Evolutionary conservation across 2,329 filamentous ascomycete genomes (phyloP), one percentile per base, ranked within the genome.

Genomic region (Ceratocystis huliohia): DNA sequence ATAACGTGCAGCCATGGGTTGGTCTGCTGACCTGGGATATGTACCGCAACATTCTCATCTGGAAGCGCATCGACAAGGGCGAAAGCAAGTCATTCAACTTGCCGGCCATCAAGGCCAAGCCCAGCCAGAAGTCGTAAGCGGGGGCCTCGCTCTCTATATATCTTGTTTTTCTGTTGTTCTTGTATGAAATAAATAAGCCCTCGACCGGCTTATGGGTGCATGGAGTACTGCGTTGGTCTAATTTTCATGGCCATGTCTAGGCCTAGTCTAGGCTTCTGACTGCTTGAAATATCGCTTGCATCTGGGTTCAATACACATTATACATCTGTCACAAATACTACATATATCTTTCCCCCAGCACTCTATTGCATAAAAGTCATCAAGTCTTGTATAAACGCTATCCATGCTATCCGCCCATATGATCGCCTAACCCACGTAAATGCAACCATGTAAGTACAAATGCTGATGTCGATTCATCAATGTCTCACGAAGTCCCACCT

Each of bases 1-100:
- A 96, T 85, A 97, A 97, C 77, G 88, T 97, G 68, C 94, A 99
- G 80, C 94, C 94, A 41, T 97, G 93, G 90, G 91, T 99, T 10
- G 94, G 94, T 15, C 77, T 88, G 64, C 76, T 97, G 75, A 88
- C 88, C 53, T 99, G 94, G 94, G 87, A 88, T 72, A 80, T 84
- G 69, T 37, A 33, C 30, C 75, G 80, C 69, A 79, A 83, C 70
- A 75, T 83, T 66, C 83, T 83, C 8, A 74, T 78, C 63, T 92
- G 89, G 89, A 81, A 85, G 77, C 80, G 78, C 65, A 72, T 91
- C 69, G 78, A 80, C 71, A 85, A 83, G 4, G 88, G 87, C n/a
- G 73, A 81, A 70, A 89, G 85, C 73, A 79, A 84, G 70, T 73
- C 73, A 33, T 91, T 92, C 72, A 75, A 74, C 22, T 78, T 93